These are phyloP conservation scores for Hypsizygus ulmarius DNA, from an alignment of 1,284 basidiomycete species.

Conservation along the genomic window DNA sequence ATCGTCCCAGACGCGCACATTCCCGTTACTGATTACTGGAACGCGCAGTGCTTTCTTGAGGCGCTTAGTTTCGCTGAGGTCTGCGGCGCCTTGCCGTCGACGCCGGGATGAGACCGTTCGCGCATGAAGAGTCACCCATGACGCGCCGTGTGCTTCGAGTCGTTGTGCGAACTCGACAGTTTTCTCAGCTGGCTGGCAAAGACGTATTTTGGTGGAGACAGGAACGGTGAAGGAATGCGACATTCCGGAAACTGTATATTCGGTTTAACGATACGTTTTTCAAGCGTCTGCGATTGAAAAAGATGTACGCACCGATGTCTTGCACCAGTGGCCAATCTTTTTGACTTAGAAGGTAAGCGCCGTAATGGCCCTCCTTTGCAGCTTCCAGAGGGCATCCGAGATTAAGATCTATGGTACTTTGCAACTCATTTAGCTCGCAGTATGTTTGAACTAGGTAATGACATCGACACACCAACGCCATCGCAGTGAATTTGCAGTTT, in stretches of 20 bases:
- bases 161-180: conserved; percentile 56
- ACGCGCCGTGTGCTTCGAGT: conserved; percentile 59
- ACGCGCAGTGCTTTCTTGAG: conserved; percentile 51
- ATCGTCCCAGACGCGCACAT: conserved; percentile 61
- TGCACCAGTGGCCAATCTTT: conserved; percentile 70
- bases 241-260: conserved; percentile 53
- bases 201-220: conserved; percentile 61
- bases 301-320: conserved; percentile 46
- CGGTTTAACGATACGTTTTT: background rate
- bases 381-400: conserved; percentile 71
- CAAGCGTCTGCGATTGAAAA: background rate
- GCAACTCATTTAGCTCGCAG: conserved; percentile 10
- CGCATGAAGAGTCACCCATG: conserved; percentile 70
- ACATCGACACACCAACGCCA: conserved; percentile 55
- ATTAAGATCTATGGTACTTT: conserved; percentile 42
- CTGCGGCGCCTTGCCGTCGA: conserved; percentile 65
- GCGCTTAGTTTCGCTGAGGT: conserved; percentile 54
- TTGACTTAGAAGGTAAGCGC: conserved; percentile 68
- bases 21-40: conserved; percentile 74
- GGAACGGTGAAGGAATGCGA: conserved; percentile 57
- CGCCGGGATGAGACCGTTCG: conserved; percentile 66
- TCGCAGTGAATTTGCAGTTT: conserved; percentile 58
- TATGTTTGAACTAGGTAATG: conserved; percentile 14
- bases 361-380: conserved; percentile 65
- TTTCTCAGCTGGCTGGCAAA: conserved; percentile 52